Conservation (phyloP, 306 rosid species). For the Citrullus colocynthis region DNA sequence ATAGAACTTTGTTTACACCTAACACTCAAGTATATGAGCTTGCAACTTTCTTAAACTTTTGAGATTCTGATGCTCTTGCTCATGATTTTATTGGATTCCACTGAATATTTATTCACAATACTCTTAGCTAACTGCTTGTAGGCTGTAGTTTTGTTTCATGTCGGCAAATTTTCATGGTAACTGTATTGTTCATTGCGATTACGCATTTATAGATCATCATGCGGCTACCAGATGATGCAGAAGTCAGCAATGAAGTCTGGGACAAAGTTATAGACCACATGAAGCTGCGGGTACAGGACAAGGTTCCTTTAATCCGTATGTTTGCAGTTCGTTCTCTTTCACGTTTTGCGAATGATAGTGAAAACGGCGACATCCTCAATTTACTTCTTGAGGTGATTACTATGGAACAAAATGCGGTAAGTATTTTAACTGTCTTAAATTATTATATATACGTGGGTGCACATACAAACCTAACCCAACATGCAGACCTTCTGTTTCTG, state of each 20-base stretch:
- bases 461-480: background rate
- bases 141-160: background rate
- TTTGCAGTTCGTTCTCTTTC: conserved; percentile 89
- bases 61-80: background rate
- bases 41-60: background rate
- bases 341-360: conserved; percentile 74
- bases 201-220: conserved; percentile 50
- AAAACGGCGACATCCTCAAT: conserved; percentile 68
- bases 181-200: background rate
- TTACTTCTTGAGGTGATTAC: conserved; percentile 62
- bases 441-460: background rate
- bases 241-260: conserved; percentile 77
- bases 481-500: background rate
- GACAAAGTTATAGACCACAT: conserved; percentile 80
- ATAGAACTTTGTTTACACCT: too few species aligned
- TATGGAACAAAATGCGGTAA: conserved; percentile 62
- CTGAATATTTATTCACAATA: background rate
- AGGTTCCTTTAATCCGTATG: conserved; percentile 61
- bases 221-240: conserved; percentile 89
- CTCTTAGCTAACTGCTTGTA: background rate
- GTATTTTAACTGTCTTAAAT: conserved; percentile 19
- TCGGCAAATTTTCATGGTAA: background rate
- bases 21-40: background rate
- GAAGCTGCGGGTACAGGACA: conserved; percentile 62
- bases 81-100: background rate